Base-by-base conservation (phyloP, 768 basidiomycete species). In the Paxillus ammoniavirescens region DNA sequence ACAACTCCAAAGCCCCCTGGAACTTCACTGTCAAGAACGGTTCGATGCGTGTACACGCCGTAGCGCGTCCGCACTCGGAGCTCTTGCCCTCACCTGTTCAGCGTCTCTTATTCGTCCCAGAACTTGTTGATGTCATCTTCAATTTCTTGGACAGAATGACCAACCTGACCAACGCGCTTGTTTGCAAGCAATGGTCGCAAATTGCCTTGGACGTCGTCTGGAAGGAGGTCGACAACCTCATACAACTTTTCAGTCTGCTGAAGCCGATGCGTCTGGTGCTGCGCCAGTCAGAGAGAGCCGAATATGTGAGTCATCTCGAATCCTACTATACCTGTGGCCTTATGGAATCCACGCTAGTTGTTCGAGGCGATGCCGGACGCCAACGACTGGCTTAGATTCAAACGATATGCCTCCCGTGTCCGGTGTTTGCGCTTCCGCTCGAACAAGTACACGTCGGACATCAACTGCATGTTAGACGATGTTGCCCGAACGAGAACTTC, bases 121-220 rank as follows among this genome's bases (percentile, higher is more conserved):
- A 87, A 63, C 75, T 87, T 0, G 69, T 86, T 18, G 77, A 82
- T 48, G 75, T 82, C 64, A 70, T 87, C 8, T 81, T 86, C 64
- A 66, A 66, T 33, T 77, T 73, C 54, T 59, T 83, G 23, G 79
- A 80, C 55, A 60, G 60, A 7, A 30, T 52, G 2, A 65, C 74
- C 4, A 78, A 82, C 58, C 71, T 72, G 1, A 54, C 53, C 1
- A 83, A 79, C 47, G 83, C 80, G 2, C 67, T 70, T 26, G 82
- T 86, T 13, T 86, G 80, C 72, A 83, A 76, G 58, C 60, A 54
- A 44, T 87, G 86, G 86, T 81, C 79, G 2, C 75, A 80, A 10
- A 66, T 81, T 21, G 81, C 83, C 1, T 65, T 86, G 50, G 79
- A 84, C 60, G 60, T 70, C n/a, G 63, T 86, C 0, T 87, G 86